Evolutionary conservation across 1,284 basidiomycete species (phyloP), one percentile per base, ranked within the genome.

Genomic region (Serendipita sp.): DNA sequence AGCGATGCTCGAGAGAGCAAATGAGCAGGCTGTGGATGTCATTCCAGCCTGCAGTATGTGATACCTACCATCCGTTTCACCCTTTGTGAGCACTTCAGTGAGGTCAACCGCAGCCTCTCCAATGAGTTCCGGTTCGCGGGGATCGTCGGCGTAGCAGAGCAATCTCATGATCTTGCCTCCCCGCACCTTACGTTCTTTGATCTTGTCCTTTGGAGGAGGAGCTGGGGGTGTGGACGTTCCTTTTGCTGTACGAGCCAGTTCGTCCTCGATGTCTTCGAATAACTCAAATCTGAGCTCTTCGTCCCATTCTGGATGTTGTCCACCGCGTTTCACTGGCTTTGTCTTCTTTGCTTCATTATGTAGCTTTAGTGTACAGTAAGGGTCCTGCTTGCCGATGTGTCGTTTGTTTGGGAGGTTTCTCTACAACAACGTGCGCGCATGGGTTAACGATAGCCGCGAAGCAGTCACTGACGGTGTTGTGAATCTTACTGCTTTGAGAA

Each of bases 221-320:
- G 77, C 81, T 10, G 79, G 82, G 1, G 82, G 85, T 2, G 78
- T 78, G 17, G 79, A 78, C 55, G 78, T 75, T 42, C 76, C 78
- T 60, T 74, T 71, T 2, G 77, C 73, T 43, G 78, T 76, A 61
- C 79, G 75, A 30, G 79, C 76, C 30, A 84, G 72, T 5, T 82
- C 78, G 68, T 87, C 85, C 62, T 88, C 82, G 22, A 81, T 76
- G 67, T 93, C 91, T 70, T 95, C 92, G 68, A 80, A 83, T 65
- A 99, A 79, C 35, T 88, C 87, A 74, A 99, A 99, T 53, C 96
- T 87, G 67, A 99, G 80, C 75, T 99, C 95, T 70, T 96, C 93
- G 72, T 99, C 96, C 95, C 96, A 99, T 73, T 92, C 90, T 5
- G 95, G 96, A 73, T 96, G 93, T 73, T 99, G 95, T 2, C 96